Conservation (phyloP, 2,329 filamentous ascomycete species). For the Alternaria brassicicola region DNA sequence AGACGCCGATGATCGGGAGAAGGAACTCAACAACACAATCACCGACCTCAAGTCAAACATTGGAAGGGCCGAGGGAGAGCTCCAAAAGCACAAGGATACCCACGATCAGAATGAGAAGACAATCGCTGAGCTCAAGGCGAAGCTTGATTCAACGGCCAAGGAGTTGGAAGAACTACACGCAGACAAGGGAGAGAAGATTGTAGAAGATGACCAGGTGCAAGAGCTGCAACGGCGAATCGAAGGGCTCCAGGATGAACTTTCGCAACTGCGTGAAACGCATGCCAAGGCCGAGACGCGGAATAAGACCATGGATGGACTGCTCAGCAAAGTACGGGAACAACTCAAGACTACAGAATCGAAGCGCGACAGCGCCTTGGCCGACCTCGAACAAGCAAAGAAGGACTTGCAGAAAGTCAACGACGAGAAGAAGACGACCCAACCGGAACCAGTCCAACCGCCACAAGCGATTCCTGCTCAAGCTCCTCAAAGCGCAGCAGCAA, state of each 20-base stretch:
- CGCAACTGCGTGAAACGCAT: constrained; percentile 37
- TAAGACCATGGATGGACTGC: constrained; percentile 61
- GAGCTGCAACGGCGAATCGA: constrained; percentile 37
- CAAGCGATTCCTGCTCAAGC: constrained; percentile 28
- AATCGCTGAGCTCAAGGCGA: constrained; percentile 40
- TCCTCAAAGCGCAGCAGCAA: constrained; percentile 54
- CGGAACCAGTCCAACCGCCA: constrained; percentile 18
- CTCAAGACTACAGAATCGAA: constrained; percentile 60
- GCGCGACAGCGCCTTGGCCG: constrained; percentile 53
- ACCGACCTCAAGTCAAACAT: constrained; percentile 39
- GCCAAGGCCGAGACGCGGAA: constrained; percentile 58
- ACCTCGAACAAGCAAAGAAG: constrained; percentile 47
- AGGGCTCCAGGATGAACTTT: constrained; percentile 41
- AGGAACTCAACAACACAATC: constrained; percentile 37
- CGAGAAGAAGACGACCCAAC: constrained; percentile 20
- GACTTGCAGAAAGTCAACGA: constrained; percentile 32
- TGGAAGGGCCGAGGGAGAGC: constrained; percentile 52
- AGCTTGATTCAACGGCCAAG: constrained; percentile 49
- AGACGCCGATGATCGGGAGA: constrained; percentile 40
- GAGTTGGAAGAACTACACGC: constrained; percentile 56
- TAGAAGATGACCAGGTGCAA: constrained; percentile 37
- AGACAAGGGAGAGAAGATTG: constrained; percentile 38
- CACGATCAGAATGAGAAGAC: constrained; percentile 53
- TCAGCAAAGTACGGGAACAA: constrained; percentile 61
- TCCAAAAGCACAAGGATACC: constrained; percentile 52